A percentile compares a stretch with the other conserved stretches of the same genome.
These are phyloP conservation scores for Scheffersomyces amazonensis DNA, from an alignment of 805 yeast genomes.

Conservation along the genomic window DNA sequence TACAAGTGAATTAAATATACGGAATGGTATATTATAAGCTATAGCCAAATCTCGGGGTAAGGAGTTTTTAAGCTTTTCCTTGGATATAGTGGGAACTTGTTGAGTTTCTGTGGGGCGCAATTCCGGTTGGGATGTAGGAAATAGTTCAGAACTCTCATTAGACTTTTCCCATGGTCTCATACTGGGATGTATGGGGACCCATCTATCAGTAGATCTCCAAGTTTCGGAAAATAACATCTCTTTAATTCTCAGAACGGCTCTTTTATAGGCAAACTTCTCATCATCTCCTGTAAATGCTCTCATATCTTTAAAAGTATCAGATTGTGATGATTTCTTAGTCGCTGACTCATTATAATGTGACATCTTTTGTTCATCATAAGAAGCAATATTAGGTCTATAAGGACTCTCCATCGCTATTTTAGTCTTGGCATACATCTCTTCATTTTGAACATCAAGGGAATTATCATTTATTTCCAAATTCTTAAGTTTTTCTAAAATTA, in stretches of 20 bases:
- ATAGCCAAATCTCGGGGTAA: slow-evolving; percentile 24
- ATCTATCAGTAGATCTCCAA: slow-evolving; percentile 48
- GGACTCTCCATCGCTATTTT: slow-evolving; percentile 59
- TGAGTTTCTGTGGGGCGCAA: background rate
- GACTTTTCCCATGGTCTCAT: slow-evolving; percentile 57
- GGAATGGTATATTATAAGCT: slow-evolving; percentile 16
- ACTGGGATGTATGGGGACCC: slow-evolving; percentile 52
- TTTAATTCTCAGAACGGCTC: slow-evolving; percentile 65
- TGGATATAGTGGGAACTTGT: background rate
- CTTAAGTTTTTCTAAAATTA: slow-evolving; percentile 9
- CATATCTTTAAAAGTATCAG: slow-evolving; percentile 40
- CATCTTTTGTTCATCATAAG: slow-evolving; percentile 51
- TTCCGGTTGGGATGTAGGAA: too few species aligned
- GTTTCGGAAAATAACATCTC: slow-evolving; percentile 53
- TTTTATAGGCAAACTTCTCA: slow-evolving; percentile 67
- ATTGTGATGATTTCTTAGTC: background rate
- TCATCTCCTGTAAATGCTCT: slow-evolving; percentile 73
- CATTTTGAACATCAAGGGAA: slow-evolving; percentile 51
- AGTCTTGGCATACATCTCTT: slow-evolving; percentile 69
- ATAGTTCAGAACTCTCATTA: background rate
- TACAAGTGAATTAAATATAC: slow-evolving; percentile 17
- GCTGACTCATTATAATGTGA: slow-evolving; percentile 13
- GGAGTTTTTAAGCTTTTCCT: slow-evolving; percentile 3
- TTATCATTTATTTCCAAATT: slow-evolving; percentile 23
- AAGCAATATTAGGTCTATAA: slow-evolving; percentile 65